Percentiles rank a stretch among this genome's conserved stretches.
phyloP scores from a whole-genome alignment of 106 monocot species.

The Allium cepa region DNA sequence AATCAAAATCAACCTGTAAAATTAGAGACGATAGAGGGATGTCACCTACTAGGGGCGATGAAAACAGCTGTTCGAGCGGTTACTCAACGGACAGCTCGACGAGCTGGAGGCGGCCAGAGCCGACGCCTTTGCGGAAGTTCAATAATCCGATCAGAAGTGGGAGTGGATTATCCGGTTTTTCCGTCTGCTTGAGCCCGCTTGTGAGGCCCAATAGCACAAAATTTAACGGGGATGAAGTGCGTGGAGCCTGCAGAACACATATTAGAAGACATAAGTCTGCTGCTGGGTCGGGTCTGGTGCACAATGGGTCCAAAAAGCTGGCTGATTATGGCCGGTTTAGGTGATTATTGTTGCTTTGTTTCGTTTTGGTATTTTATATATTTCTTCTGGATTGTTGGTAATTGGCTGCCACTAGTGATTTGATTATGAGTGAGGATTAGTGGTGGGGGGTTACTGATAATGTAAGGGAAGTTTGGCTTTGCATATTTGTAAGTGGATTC shows the following conservation, averaged over 20 bases:
- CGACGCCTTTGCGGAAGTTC: conserved; percentile 18
- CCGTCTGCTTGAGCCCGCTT: conserved; percentile 46
- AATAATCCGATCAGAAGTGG: background rate
- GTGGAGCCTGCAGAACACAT: background rate
- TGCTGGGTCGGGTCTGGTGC: background rate
- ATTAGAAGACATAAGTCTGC: conserved; percentile 1
- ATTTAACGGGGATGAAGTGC: conserved; percentile 10
- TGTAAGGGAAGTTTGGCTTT: too few relatives aligned
- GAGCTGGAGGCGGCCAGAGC: conserved; percentile 12
- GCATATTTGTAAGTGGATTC: too few relatives aligned
- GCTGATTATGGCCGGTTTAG: conserved; percentile 28
- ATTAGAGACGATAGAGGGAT: background rate
- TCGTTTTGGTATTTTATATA: too few relatives aligned
- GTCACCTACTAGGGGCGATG: conserved; percentile 1
- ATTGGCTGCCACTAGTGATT: background rate
- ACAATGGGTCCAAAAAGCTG: conserved; percentile 31
- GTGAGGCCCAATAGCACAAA: conserved; percentile 13
- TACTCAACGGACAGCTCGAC: conserved; percentile 10
- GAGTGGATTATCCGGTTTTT: conserved; percentile 24
- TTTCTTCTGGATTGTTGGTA: too few relatives aligned
- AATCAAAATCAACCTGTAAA: background rate
- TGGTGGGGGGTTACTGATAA: too few relatives aligned
- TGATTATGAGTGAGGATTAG: too few relatives aligned
- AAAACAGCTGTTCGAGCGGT: background rate
- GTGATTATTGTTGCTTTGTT: conserved; percentile 8